phyloP scores from a whole-genome alignment of 2,329 filamentous ascomycete species.

The Colletotrichum camelliae region DNA sequence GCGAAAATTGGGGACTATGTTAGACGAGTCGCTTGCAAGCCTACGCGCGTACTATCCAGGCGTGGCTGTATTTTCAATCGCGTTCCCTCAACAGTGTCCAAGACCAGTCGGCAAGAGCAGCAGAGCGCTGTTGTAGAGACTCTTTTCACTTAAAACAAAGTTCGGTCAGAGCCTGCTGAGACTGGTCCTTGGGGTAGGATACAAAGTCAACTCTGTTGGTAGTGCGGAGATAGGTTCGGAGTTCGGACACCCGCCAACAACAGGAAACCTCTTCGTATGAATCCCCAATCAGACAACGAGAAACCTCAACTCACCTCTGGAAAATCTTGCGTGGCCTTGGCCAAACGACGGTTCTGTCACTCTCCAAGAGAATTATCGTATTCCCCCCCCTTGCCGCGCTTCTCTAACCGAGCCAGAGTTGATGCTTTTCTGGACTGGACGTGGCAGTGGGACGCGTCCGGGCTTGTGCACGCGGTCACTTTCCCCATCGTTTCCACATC shows the following conservation, averaged over 20 bases:
- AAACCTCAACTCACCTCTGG: not conserved
- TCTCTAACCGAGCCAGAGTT: not conserved
- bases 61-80: fast-evolving
- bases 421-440: not conserved
- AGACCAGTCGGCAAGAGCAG: not conserved
- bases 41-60: not conserved
- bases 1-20: not conserved
- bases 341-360: not conserved
- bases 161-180: not conserved
- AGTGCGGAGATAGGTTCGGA: not conserved
- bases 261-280: not conserved
- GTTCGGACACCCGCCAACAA: not conserved
- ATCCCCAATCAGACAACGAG: not conserved
- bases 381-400: not conserved
- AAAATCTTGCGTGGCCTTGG: not conserved
- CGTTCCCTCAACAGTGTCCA: not conserved
- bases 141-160: not conserved
- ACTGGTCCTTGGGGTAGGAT: too few species aligned
- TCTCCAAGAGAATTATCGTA: not conserved
- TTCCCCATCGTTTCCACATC: slow-evolving; percentile 4
- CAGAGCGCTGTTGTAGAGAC: fast-evolving
- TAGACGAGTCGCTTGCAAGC: fast-evolving
- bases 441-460: not conserved
- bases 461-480: not conserved
- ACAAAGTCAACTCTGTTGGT: not conserved